These are phyloP conservation scores for Rosa hybrid DNA, from an alignment of 331 rosid genomes.

Conservation along the genomic window DNA sequence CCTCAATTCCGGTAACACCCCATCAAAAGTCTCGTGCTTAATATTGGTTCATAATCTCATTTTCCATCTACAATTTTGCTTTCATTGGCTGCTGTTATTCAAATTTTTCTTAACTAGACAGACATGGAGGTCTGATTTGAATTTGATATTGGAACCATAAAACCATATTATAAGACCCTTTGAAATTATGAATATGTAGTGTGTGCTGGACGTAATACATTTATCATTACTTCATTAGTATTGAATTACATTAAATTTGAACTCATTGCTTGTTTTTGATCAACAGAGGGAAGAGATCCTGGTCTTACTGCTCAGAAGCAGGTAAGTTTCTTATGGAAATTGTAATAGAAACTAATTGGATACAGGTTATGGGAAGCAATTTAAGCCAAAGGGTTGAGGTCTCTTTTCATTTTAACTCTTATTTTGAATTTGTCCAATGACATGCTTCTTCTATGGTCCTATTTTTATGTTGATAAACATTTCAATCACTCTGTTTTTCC, in stretches of 20 bases:
- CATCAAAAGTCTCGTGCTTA: neutral
- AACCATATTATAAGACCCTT: neutral
- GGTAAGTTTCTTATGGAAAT: neutral
- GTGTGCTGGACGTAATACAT: neutral
- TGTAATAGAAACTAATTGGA: too few relatives aligned
- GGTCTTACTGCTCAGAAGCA: neutral
- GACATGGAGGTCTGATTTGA: neutral
- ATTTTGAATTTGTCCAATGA: too few relatives aligned
- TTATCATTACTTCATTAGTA: neutral
- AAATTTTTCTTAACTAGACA: too few relatives aligned
- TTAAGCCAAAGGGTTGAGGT: too few relatives aligned
- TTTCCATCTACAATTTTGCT: too few relatives aligned
- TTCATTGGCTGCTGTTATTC: neutral
- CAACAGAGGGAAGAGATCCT: neutral
- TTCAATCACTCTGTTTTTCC: neutral
- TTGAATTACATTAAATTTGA: too few relatives aligned
- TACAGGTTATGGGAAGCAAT: too few relatives aligned
- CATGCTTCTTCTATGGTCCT: neutral
- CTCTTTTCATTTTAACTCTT: too few relatives aligned
- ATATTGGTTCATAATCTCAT: neutral
- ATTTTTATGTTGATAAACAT: neutral
- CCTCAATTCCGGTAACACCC: neutral
- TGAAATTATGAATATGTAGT: neutral
- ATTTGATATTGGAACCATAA: neutral
- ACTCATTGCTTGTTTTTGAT: neutral